Percentiles rank a stretch among this genome's conserved stretches.
phyloP scores from a whole-genome alignment of 164 flowering plant species.

The Berberis thunbergii region DNA sequence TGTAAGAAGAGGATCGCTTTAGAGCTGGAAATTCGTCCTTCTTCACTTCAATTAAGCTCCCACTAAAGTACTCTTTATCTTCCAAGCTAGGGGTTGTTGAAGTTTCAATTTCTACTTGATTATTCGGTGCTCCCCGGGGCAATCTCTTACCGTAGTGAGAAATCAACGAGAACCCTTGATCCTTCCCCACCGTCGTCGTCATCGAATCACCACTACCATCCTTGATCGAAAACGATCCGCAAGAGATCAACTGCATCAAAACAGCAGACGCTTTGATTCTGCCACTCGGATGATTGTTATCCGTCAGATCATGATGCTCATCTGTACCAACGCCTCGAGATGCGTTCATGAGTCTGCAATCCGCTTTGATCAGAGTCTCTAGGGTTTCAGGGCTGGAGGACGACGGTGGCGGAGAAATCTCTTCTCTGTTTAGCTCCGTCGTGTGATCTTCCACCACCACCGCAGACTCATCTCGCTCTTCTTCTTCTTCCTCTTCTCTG shows the following conservation, averaged over 20 bases:
- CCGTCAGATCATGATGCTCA: conserved; percentile 13
- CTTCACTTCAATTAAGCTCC: conserved; percentile 76
- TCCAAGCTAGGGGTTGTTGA: conserved; percentile 31
- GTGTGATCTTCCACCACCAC: conserved; percentile 9
- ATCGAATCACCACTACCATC: conserved; percentile 18
- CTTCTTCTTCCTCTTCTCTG: conserved; percentile 22
- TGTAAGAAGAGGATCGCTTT: conserved; percentile 78
- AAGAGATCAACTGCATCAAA: conserved; percentile 79
- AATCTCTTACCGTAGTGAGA: conserved; percentile 41
- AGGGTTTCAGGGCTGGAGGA: conserved; percentile 88
- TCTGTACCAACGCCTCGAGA: background rate
- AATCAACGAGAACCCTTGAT: conserved; percentile 48
- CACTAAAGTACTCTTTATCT: conserved; percentile 89
- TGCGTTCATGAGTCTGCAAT: conserved; percentile 28
- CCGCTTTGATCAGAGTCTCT: conserved; percentile 68
- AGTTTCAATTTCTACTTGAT: conserved; percentile 13
- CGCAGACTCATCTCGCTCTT: no score
- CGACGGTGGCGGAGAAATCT: conserved; percentile 86
- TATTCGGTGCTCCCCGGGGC: conserved; percentile 39
- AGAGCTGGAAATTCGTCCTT: conserved; percentile 42
- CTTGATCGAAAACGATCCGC: conserved; percentile 72
- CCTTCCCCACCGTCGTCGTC: conserved; percentile 14
- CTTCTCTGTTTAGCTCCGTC: conserved; percentile 56
- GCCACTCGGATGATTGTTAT: conserved; percentile 26
- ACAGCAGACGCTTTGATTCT: conserved; percentile 60